phyloP scores from a whole-genome alignment of 305 asterid genomes.

The Rubia balearica region DNA sequence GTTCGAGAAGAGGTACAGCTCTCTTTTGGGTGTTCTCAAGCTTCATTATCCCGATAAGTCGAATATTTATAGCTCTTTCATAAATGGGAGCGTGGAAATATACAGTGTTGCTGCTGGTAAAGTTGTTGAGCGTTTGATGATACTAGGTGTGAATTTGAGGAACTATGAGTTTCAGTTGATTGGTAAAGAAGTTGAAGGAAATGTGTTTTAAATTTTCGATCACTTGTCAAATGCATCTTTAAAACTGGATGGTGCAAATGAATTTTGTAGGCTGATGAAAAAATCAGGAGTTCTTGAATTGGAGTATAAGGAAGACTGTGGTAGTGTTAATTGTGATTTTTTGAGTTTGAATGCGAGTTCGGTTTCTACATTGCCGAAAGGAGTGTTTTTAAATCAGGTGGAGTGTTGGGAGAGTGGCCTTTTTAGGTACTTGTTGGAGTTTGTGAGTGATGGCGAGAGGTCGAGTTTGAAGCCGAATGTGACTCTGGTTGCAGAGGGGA shows the following conservation, averaged over 20 bases:
- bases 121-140: constrained; percentile 27
- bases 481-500: constrained; percentile 72
- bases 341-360: constrained; percentile 33
- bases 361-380: constrained; percentile 31
- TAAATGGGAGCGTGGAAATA: constrained; percentile 63
- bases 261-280: constrained; percentile 30
- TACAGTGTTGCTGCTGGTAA: constrained; percentile 19
- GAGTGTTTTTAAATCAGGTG: constrained; percentile 41
- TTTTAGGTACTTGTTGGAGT: constrained; percentile 60
- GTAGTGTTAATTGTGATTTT: constrained; percentile 50
- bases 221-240: constrained; percentile 40
- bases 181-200: constrained; percentile 39
- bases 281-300: constrained; percentile 40
- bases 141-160: constrained; percentile 64
- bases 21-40: constrained; percentile 53
- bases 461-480: constrained; percentile 46
- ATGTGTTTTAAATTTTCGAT: constrained; percentile 41
- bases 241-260: constrained; percentile 31
- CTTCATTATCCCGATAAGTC: constrained; percentile 66
- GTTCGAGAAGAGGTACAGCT: constrained; percentile 24
- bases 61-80: constrained; percentile 49
- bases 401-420: constrained; percentile 56
- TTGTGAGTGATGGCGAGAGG: constrained; percentile 31
- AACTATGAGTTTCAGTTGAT: constrained; percentile 64
- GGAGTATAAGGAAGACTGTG: constrained; percentile 52